Percentiles rank a stretch among this genome's conserved stretches.
Evolutionary conservation across 192 early-diverging fungal genomes (phyloP).

Genomic region (Glomus cerebriforme): DNA sequence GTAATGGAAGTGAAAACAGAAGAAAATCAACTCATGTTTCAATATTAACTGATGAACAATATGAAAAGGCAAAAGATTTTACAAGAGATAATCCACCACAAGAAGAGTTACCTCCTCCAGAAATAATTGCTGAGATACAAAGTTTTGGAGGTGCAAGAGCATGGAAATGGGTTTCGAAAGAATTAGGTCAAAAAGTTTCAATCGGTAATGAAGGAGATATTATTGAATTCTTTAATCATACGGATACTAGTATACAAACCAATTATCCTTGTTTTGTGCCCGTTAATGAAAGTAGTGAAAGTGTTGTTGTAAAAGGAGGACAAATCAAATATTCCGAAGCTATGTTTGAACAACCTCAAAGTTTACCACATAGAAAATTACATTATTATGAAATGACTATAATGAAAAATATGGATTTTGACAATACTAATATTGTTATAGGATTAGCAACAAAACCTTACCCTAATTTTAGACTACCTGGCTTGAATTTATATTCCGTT

Average conservation of each 20-base stretch:
- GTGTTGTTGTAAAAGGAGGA: background rate
- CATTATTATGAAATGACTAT: constrained; percentile 51
- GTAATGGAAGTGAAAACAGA: background rate
- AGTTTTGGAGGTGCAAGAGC: constrained; percentile 11
- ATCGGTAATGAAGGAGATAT: background rate
- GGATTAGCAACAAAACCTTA: constrained; percentile 48
- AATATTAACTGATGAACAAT: background rate
- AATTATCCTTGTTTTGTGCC: constrained; percentile 30
- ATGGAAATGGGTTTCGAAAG: background rate
- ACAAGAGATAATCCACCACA: background rate
- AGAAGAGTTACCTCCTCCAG: background rate
- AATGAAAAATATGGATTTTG: background rate
- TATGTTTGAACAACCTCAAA: background rate
- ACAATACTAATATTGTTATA: constrained; percentile 35
- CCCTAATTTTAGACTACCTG: constrained; percentile 48
- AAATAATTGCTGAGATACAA: background rate
- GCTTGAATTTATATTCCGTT: constrained; percentile 50
- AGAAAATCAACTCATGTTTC: background rate
- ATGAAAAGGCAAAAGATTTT: background rate
- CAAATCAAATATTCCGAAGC: background rate
- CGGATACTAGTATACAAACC: constrained; percentile 7
- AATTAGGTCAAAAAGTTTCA: background rate
- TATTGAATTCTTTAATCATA: background rate
- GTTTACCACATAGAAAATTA: background rate
- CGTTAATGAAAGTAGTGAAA: background rate